Percentiles rank a stretch among this genome's conserved stretches.
phyloP scores from a whole-genome alignment of 768 basidiomycete genomes.

The Hygrophorus pudorinus region DNA sequence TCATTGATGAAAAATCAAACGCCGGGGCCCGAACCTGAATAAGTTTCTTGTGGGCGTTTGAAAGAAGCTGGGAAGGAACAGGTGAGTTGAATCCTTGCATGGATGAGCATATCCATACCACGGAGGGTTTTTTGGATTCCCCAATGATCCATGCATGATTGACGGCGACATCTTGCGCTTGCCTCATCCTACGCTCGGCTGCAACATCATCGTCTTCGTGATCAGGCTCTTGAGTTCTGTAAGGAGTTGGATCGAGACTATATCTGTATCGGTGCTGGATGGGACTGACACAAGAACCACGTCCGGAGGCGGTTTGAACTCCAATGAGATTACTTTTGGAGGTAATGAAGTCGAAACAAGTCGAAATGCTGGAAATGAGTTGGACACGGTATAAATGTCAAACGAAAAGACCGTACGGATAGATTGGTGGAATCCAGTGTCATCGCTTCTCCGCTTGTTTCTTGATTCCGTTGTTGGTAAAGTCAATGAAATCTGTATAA shows the following conservation, averaged over 20 bases:
- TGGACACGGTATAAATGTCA: background rate
- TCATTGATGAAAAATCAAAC: background rate
- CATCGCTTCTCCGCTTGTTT: no score
- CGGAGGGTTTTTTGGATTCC: constrained; percentile 13
- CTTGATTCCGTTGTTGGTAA: no score
- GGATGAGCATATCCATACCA: constrained; percentile 6
- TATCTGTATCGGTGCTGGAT: constrained; percentile 20
- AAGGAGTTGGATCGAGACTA: background rate
- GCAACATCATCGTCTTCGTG: constrained; percentile 35
- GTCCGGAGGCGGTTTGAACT: constrained; percentile 29
- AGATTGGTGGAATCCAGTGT: background rate
- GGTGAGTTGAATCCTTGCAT: background rate
- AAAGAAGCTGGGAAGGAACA: background rate
- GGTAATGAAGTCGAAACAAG: constrained; percentile 32
- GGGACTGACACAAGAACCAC: constrained; percentile 11
- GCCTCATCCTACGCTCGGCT: constrained; percentile 32
- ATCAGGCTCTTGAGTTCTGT: constrained; percentile 39
- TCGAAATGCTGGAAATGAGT: constrained; percentile 30
- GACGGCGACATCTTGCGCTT: constrained; percentile 30
- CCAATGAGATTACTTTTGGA: constrained; percentile 31
- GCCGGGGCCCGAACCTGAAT: constrained; percentile 3
- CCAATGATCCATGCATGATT: constrained; percentile 22
- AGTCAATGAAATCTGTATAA: no score
- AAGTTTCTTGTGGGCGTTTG: constrained; percentile 2
- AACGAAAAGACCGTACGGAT: background rate